Evolutionary conservation across 106 monocot genomes (phyloP).

Genomic region (Vanilla planifolia): DNA sequence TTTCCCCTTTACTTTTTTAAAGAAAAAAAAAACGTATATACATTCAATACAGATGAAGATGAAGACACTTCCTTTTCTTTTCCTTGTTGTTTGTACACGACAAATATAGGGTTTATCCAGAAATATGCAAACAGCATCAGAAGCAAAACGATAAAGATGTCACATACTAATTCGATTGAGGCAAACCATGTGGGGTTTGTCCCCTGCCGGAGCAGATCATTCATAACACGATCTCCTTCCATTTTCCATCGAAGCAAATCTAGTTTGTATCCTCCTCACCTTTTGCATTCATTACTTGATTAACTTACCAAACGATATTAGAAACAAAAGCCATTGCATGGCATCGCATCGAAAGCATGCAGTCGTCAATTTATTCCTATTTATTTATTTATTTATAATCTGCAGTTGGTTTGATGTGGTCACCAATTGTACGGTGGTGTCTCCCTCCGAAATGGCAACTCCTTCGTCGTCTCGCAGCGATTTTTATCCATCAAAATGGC

Average conservation of each 20-base stretch:
- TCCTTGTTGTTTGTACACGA: background rate
- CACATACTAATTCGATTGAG: background rate
- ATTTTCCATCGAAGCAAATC: background rate
- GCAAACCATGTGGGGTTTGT: constrained; percentile 4
- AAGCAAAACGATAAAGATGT: background rate
- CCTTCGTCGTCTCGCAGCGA: too few species aligned
- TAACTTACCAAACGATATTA: too few species aligned
- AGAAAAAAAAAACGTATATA: too few species aligned
- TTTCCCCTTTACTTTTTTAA: too few species aligned
- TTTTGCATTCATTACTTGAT: background rate
- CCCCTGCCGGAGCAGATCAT: too few species aligned
- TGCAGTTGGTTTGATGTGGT: background rate
- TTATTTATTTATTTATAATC: background rate
- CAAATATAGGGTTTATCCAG: constrained; percentile 3
- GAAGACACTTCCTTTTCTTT: background rate
- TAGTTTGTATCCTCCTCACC: background rate
- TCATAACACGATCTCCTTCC: background rate
- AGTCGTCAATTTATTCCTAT: background rate
- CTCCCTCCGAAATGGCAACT: too few species aligned
- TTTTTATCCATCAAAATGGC: too few species aligned
- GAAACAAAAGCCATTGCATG: too few species aligned
- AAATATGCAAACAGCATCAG: constrained; percentile 2
- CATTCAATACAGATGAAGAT: background rate
- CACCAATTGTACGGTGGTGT: too few species aligned
- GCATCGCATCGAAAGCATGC: too few species aligned